Conservation (phyloP, 106 monocot species). For the Amphibolis antarctica region DNA sequence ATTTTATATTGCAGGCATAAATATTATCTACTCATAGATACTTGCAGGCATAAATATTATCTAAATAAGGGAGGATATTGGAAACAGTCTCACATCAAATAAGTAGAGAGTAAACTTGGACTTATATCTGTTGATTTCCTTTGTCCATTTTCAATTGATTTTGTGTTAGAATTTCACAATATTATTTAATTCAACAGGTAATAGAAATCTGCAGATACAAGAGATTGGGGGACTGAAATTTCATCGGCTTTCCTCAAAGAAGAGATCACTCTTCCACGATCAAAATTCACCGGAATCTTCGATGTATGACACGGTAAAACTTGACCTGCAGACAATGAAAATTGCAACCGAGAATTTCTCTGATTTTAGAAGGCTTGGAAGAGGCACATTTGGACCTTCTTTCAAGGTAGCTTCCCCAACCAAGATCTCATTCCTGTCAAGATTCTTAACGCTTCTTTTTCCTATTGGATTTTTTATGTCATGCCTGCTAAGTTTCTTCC, state of each 20-base stretch:
- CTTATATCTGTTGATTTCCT: no score
- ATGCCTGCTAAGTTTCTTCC: neutral
- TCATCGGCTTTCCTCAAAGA: slow-evolving; percentile 1
- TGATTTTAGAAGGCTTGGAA: slow-evolving; percentile 5
- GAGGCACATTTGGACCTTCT: slow-evolving; percentile 4
- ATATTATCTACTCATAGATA: no score
- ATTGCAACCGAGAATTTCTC: slow-evolving; percentile 9
- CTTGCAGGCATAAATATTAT: no score
- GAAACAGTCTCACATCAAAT: no score
- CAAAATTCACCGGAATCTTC: neutral
- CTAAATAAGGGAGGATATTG: no score
- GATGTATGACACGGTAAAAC: neutral
- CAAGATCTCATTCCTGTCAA: no score
- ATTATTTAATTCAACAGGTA: neutral
- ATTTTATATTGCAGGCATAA: no score
- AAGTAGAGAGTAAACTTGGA: no score
- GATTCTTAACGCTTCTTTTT: no score
- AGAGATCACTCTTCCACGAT: neutral
- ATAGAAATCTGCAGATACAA: slow-evolving; percentile 2
- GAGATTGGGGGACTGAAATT: slow-evolving; percentile 7
- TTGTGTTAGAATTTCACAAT: no score
- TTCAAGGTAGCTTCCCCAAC: slow-evolving; percentile 2
- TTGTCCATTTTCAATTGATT: no score
- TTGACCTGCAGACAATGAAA: slow-evolving; percentile 9
- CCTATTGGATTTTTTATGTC: neutral